These are phyloP conservation scores for Mallotus repandus DNA, from an alignment of 441 rosid species.

Conservation along the genomic window DNA sequence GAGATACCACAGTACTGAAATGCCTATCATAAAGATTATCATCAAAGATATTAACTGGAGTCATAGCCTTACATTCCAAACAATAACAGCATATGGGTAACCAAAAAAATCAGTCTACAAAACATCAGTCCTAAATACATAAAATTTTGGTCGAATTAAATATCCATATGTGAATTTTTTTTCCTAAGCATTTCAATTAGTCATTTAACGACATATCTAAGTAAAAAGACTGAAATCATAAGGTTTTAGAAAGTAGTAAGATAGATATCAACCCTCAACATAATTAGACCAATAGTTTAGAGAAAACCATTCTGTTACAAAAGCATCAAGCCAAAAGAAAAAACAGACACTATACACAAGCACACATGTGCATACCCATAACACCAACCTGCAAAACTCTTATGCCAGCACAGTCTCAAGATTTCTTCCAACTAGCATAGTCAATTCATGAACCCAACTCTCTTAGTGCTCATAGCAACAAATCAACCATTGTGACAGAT, in stretches of 20 bases:
- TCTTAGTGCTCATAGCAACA: neutral
- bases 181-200: neutral
- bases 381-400: neutral
- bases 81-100: neutral
- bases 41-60: neutral
- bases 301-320: neutral
- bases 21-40: neutral
- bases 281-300: neutral
- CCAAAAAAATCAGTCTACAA: neutral
- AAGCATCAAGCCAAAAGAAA: neutral
- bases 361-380: neutral
- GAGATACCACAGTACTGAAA: neutral
- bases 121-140: neutral
- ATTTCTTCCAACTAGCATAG: neutral
- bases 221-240: neutral
- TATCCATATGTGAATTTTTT: neutral
- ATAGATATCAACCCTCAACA: neutral
- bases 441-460: neutral
- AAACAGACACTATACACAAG: neutral
- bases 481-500: neutral
- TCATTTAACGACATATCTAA: conserved; percentile 2
- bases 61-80: neutral
- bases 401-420: neutral
- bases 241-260: neutral
- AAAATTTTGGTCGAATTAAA: neutral